Base-by-base conservation (phyloP, 2,329 filamentous ascomycete species). In the Ophiostoma sp. region DNA sequence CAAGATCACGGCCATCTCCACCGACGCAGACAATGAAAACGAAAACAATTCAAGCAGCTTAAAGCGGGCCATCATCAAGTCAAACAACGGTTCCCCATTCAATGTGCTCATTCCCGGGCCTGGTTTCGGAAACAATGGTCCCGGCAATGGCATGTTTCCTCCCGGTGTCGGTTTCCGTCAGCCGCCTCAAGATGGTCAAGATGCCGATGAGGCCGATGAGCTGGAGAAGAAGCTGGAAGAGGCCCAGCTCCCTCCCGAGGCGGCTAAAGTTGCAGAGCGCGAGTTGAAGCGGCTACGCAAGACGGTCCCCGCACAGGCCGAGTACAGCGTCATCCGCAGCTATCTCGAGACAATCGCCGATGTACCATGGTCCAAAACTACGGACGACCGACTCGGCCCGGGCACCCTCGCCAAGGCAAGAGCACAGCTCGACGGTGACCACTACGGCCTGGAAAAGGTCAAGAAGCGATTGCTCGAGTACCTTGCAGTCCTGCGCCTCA, bases 381-480 rank as follows among this genome's bases (percentile, higher is more conserved):
- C 94, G 0, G 89, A 95, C 72, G 94, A 98, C 76, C 89, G 93
- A 41, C 86, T 99, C 3, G 93, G 94, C 8, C 86, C 87, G 0
- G 90, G 93, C 11, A 97, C 94, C 0, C 79, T 98, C 70, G 84
- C 86, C 71, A 86, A 86, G 75, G 95, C 95, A 7, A 88, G 93
- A 69, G 92, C 93, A 80, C 95, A 98, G 79, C 86, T 99, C 6
- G 93, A 99, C 76, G 90, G 96, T 73, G 95, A 99, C 77, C 95
- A 99, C 79, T 98, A 98, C 75, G 95, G 95, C 0, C 83, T 99
- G 17, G 93, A 98, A 72, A 96, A 94, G 80, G 94, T 99, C 77
- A 99, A 99, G 87, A 97, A 97, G 85, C 87, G 95, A 62, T 80
- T 99, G 31, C 85, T 99, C 5, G 96, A 98, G 79, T 99, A 99